Conservation (phyloP, 805 yeast genomes). For the Maudiozyma barnettii region DNA sequence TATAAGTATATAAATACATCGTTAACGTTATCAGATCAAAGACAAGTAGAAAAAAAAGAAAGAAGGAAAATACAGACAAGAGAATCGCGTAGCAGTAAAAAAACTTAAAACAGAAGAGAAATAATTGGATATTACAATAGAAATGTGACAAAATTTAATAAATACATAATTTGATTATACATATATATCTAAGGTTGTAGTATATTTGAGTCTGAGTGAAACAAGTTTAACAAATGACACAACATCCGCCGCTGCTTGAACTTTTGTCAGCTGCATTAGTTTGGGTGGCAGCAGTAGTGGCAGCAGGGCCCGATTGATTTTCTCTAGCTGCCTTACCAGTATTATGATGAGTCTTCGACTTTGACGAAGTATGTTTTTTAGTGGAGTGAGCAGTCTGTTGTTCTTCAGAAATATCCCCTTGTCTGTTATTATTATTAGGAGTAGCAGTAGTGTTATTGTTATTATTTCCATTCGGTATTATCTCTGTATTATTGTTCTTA, state of each 20-base stretch:
- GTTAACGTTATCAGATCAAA: too few relatives aligned
- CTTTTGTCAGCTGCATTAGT: constrained; percentile 4
- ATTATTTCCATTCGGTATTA: background rate
- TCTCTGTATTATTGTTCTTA: background rate
- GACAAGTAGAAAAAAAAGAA: too few relatives aligned
- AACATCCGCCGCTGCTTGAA: constrained; percentile 28
- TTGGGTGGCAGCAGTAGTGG: background rate
- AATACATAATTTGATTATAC: background rate
- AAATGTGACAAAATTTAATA: too few relatives aligned
- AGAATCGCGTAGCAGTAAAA: too few relatives aligned
- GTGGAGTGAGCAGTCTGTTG: background rate
- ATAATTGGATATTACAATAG: too few relatives aligned
- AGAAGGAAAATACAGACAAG: too few relatives aligned
- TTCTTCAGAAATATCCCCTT: background rate
- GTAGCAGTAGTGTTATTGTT: background rate
- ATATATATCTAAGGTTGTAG: background rate
- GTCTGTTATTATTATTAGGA: background rate
- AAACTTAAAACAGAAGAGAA: too few relatives aligned
- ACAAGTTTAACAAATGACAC: constrained; percentile 19
- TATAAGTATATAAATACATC: too few relatives aligned
- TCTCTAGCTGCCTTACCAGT: constrained; percentile 5
- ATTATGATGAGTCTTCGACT: background rate
- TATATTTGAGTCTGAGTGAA: background rate
- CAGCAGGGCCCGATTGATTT: constrained; percentile 2
- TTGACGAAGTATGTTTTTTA: background rate